phyloP scores from a whole-genome alignment of 805 yeast species.

The Saccharomyces cerevisiae region DNA sequence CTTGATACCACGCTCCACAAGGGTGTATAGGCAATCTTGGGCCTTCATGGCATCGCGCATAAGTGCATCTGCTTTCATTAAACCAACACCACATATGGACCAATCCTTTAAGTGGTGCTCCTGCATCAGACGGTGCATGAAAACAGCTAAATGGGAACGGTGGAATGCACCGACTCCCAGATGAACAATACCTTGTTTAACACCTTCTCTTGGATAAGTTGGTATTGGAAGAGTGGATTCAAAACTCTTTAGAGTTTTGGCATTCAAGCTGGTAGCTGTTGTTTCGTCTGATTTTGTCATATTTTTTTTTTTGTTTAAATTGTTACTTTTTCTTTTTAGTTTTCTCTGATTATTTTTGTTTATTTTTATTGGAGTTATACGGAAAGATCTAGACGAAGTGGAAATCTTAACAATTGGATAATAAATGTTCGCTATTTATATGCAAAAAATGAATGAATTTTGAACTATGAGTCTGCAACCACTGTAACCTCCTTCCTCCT shows the following conservation, averaged over 20 bases:
- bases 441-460: background rate
- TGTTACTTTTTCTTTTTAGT: background rate
- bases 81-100: slow-evolving; percentile 5
- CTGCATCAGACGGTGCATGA: slow-evolving; percentile 1
- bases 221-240: background rate
- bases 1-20: background rate
- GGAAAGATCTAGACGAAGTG: too few relatives aligned
- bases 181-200: slow-evolving; percentile 3
- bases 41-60: background rate
- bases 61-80: background rate
- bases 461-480: background rate
- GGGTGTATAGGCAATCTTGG: background rate
- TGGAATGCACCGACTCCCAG: slow-evolving; percentile 6
- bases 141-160: slow-evolving; percentile 4
- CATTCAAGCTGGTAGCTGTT: background rate
- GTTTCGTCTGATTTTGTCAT: background rate
- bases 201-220: slow-evolving; percentile 2
- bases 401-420: background rate
- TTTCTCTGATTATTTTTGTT: background rate
- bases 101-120: slow-evolving; percentile 1
- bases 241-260: background rate
- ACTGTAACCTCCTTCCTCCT: background rate
- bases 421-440: background rate
- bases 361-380: too few relatives aligned
- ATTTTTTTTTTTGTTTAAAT: background rate